Conservation (phyloP, 2,329 filamentous ascomycete genomes). For the Ambrosiella cleistominuta region DNA sequence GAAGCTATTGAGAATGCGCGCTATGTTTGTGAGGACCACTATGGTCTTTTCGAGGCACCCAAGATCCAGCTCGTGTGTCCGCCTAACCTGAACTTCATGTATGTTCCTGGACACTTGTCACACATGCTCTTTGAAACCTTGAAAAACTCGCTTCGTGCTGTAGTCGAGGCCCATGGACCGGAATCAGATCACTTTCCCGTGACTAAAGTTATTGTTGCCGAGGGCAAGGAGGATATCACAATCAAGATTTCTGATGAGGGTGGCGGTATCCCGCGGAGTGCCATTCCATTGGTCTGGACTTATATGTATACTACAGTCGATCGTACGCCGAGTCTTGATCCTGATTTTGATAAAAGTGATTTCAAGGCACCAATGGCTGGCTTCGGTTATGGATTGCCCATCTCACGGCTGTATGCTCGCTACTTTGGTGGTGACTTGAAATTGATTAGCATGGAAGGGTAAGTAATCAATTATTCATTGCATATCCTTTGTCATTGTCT, state of each 20-base stretch:
- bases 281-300: slow-evolving; percentile 97
- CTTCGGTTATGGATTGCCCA: slow-evolving; percentile 93
- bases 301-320: slow-evolving; percentile 99
- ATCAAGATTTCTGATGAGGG: slow-evolving; percentile 97
- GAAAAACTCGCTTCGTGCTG: slow-evolving; percentile 93
- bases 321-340: slow-evolving; percentile 82
- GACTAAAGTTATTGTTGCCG: slow-evolving; percentile 92
- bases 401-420: slow-evolving; percentile 80
- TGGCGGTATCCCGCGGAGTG: slow-evolving; percentile 79
- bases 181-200: slow-evolving; percentile 93
- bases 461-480: slow-evolving; percentile 22
- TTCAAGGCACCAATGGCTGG: slow-evolving; percentile 99
- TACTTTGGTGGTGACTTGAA: slow-evolving; percentile 98
- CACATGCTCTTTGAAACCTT: slow-evolving; percentile 99
- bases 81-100: slow-evolving; percentile 94
- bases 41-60: slow-evolving; percentile 89
- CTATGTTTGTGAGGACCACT: slow-evolving; percentile 98
- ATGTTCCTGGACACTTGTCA: slow-evolving; percentile 93
- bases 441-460: slow-evolving; percentile 99
- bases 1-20: slow-evolving; percentile 97
- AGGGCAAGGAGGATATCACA: slow-evolving; percentile 96
- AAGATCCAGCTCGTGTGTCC: slow-evolving; percentile 95
- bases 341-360: slow-evolving; percentile 96
- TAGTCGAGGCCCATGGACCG: slow-evolving; percentile 86
- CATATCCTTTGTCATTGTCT: not conserved